A percentile compares a stretch with the other conserved stretches of the same genome.
These are phyloP conservation scores for Didymella keratinophila DNA, from an alignment of 2,329 filamentous ascomycete genomes.

Conservation along the genomic window DNA sequence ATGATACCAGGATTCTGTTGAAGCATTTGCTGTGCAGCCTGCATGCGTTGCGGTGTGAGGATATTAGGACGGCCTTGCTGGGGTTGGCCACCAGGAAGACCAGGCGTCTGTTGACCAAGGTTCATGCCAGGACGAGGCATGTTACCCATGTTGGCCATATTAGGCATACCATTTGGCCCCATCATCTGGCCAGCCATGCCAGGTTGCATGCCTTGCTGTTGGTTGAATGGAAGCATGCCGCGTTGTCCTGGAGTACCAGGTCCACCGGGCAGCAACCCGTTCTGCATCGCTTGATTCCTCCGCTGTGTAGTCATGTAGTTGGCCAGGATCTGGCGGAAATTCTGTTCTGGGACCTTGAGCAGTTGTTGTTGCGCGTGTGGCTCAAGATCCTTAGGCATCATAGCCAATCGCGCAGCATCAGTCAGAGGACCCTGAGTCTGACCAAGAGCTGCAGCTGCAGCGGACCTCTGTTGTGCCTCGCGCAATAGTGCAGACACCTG, in stretches of 20 bases:
- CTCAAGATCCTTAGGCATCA: conserved; percentile 45
- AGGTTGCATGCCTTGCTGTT: conserved; percentile 34
- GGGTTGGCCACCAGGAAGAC: conserved; percentile 33
- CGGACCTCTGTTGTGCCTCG: conserved; percentile 47
- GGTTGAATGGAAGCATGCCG: conserved; percentile 42
- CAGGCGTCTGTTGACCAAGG: conserved; percentile 40
- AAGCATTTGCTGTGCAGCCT: conserved; percentile 37
- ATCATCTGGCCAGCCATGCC: conserved; percentile 40
- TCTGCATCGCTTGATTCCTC: conserved; percentile 34
- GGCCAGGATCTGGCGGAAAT: conserved; percentile 42
- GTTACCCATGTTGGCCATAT: conserved; percentile 37
- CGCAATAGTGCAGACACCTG: conserved; percentile 42
- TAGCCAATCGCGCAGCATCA: conserved; percentile 42
- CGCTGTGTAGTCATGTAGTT: conserved; percentile 36
- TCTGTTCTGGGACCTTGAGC: conserved; percentile 45
- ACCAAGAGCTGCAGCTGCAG: conserved; percentile 38
- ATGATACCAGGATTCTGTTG: conserved; percentile 48
- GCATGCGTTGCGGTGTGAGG: conserved; percentile 40
- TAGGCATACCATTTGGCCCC: conserved; percentile 35
- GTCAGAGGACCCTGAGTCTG: conserved; percentile 40
- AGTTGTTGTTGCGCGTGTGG: conserved; percentile 42
- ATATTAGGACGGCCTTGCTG: conserved; percentile 35
- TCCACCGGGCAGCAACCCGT: conserved; percentile 30
- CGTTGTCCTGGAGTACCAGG: conserved; percentile 36
- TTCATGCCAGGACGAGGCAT: conserved; percentile 39